Base-by-base conservation (phyloP, 768 basidiomycete species). In the Multifurca ochricompacta region DNA sequence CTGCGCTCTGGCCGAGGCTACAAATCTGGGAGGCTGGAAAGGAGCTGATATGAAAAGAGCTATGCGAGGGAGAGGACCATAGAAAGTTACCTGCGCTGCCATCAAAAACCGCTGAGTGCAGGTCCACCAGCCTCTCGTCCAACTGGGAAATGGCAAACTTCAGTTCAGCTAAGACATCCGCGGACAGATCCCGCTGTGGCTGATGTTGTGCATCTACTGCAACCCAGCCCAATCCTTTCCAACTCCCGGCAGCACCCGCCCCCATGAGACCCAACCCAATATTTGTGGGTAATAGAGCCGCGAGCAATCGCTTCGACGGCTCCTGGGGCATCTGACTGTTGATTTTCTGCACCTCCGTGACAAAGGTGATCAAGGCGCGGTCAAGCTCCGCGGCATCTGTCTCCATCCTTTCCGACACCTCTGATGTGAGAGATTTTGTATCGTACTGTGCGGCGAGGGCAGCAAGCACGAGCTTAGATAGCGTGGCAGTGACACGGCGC, bases 401-500 rank as follows among this genome's bases (percentile, higher is more conserved):
- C 63, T 86, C 82, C 56, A 89, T 85, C 35, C 87, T 80, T 59
- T 74, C 78, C 1, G 82, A 73, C 13, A 84, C 85, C 56, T 87
- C 82, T 10, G 74, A 67, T 4, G 80, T 67, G 21, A 79, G 73
- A 1, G 79, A 76, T 14, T 81, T 83, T 0, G 85, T 83, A 63
- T 90, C 85, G 56, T 87, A 89, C 62, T 87, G 82, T 70, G 90
- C 84, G 0, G 93, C 91, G 45, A 95, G 85, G n/a, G 90, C 83
- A 7, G 87, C 90, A 3, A 96, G 79, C 28, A 95, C 88, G 27
- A 97, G 75, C 66, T 93, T 86, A 18, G 90, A 93, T 8, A 95
- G 73, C 0, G 91, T 91, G 7, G 91, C 88, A 2, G 91, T 90
- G 30, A 95, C 85, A 62, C 89, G 90, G 48, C 89, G 77, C 53